A percentile compares a stretch with the other conserved stretches of the same genome.
These are phyloP conservation scores for Fusarium avenaceum DNA, from an alignment of 2,329 filamentous ascomycete species.

Conservation along the genomic window DNA sequence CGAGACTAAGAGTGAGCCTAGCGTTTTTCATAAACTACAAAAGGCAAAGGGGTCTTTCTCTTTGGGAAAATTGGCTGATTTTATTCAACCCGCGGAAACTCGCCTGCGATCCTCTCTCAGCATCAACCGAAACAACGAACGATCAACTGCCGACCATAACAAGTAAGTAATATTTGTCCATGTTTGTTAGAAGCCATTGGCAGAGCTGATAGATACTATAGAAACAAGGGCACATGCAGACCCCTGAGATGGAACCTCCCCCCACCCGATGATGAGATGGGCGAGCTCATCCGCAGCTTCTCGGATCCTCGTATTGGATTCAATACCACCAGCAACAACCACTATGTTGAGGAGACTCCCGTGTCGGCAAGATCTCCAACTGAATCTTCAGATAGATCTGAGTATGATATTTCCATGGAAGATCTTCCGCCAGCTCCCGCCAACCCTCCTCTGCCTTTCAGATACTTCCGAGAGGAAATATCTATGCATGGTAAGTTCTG, in stretches of 20 bases:
- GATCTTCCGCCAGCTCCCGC: background rate
- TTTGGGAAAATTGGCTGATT: background rate
- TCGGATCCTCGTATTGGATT: background rate
- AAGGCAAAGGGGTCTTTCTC: background rate
- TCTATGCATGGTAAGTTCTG: conserved; percentile 11
- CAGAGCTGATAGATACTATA: background rate
- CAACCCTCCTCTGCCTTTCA: background rate
- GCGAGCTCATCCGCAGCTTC: conserved; percentile 6
- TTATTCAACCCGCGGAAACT: background rate
- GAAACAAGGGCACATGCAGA: conserved; percentile 1
- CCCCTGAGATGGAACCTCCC: conserved; percentile 26
- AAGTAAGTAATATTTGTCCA: background rate
- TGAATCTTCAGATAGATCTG: background rate
- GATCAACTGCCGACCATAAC: background rate
- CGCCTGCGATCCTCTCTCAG: background rate
- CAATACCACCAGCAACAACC: conserved; percentile 12
- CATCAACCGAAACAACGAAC: background rate
- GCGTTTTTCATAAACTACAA: background rate
- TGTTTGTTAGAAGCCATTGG: background rate
- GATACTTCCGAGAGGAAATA: background rate
- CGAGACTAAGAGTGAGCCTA: background rate
- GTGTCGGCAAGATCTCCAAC: background rate
- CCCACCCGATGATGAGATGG: conserved; percentile 7
- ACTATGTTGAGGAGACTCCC: background rate
- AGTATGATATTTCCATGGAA: conserved; percentile 6